Evolutionary conservation across 202 grass and related monocot species (phyloP), one percentile per base, ranked within the genome.

Genomic region (Eragrostis tef): DNA sequence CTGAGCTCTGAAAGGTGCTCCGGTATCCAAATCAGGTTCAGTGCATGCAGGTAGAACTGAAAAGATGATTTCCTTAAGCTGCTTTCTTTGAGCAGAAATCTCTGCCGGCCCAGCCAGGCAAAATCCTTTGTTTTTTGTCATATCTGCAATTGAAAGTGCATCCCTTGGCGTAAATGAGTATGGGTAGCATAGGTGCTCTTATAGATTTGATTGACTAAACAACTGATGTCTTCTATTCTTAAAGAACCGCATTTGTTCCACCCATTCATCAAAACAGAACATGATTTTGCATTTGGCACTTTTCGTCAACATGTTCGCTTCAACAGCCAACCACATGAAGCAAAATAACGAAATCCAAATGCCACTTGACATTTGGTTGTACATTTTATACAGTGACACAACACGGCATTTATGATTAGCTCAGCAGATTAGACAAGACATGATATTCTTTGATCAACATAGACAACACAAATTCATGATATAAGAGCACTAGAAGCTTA

Each of bases 71-170:
- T 98, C 92, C 86, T 98, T 98, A 34, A 93, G 69, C 83, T 98
- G 95, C 70, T 94, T 93, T 86, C 92, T 87, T 85, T 98, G 95
- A 75, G 86, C 84, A 66, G 87, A 93, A 83, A 98, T 98, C 83
- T 98, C 95, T 63, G 87, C 73, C 16, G 95, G 95, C 10, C 82
- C 83, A 49, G 90, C 86, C 73, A 98, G 84, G 57, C 87, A 89
- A 82, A 97, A 94, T 27, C 92, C 95, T 89, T 98, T 98, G 56
- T 90, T 98, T 94, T 92, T 94, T 77, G 90, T 88, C 92, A 98
- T 93, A 89, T 91, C 95, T 98, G 85, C 89, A 81, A 78, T 89
- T 74, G 4, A 70, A 91, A 87, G 64, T 71, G 39, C 51, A 80
- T 73, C 41, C 22, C 59, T 84, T 72, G 4, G 70, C 67, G 13